Percentiles rank a stretch among this genome's conserved stretches.
Conservation (phyloP, 2,329 filamentous ascomycete species). For the Madurella mycetomatis region DNA sequence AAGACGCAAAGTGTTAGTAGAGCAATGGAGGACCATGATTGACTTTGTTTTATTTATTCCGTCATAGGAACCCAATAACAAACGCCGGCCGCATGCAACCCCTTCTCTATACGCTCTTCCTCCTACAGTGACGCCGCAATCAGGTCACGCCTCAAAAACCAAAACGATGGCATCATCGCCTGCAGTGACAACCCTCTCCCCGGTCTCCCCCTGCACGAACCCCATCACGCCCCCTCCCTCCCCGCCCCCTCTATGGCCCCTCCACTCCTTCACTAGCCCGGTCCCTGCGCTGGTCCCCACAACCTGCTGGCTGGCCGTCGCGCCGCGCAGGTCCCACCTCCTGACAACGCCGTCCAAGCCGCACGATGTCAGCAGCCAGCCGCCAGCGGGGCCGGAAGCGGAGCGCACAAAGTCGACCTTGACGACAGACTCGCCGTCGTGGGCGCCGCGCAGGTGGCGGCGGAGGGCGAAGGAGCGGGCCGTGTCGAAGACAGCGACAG, state of each 20-base stretch:
- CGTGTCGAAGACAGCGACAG: conserved; percentile 81
- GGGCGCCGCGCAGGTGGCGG: conserved; percentile 73
- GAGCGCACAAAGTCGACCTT: conserved; percentile 76
- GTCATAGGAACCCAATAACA: background rate
- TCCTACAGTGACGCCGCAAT: background rate
- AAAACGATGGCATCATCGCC: conserved; percentile 76
- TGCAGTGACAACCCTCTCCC: conserved; percentile 75
- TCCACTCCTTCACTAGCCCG: conserved; percentile 82
- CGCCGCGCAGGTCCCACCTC: conserved; percentile 75
- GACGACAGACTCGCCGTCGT: conserved; percentile 85
- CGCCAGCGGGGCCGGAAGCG: conserved; percentile 40
- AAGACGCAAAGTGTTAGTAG: too few relatives aligned
- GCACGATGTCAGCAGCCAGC: conserved; percentile 75
- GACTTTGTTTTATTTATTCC: background rate
- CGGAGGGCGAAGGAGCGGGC: conserved; percentile 83
- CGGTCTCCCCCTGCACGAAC: conserved; percentile 77
- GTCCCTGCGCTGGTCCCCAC: conserved; percentile 49
- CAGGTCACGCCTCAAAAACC: conserved; percentile 54
- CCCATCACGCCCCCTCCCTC: conserved; percentile 85
- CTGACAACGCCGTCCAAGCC: conserved; percentile 90
- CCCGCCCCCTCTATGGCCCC: conserved; percentile 76
- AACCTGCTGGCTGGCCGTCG: conserved; percentile 34
- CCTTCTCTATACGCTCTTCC: background rate
- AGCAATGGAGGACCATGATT: background rate
- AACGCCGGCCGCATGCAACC: background rate